phyloP scores from a whole-genome alignment of 768 basidiomycete species.

The Hemileccinum impolitum region DNA sequence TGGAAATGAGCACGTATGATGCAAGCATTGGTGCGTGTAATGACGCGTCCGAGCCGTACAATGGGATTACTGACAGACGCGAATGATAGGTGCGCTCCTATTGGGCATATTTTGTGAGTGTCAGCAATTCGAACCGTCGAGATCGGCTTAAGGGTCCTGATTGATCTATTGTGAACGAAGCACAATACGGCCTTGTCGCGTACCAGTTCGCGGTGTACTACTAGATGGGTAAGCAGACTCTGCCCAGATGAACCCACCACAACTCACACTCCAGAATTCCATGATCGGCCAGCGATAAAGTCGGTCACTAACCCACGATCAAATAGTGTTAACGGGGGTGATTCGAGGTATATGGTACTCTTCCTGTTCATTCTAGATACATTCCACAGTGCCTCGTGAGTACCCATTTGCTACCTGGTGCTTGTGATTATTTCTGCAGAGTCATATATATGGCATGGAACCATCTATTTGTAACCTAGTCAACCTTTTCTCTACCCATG shows the following conservation, averaged over 20 bases:
- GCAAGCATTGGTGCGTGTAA: neutral
- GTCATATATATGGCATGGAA: conserved; percentile 13
- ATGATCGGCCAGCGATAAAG: conserved; percentile 7
- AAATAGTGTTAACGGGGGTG: neutral
- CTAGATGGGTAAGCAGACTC: conserved; percentile 14
- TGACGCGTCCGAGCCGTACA: neutral
- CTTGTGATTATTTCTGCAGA: neutral
- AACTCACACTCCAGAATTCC: neutral
- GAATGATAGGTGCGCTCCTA: conserved; percentile 9
- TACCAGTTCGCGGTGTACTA: conserved; percentile 41
- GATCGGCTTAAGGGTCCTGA: neutral
- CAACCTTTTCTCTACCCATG: neutral
- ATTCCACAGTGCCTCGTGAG: conserved; percentile 16
- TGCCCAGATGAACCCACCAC: too few species aligned
- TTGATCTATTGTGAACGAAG: conserved; percentile 3
- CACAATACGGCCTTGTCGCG: conserved; percentile 35
- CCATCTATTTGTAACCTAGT: conserved; percentile 4
- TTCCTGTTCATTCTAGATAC: conserved; percentile 13
- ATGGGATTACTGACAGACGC: neutral
- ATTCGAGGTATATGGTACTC: conserved; percentile 7
- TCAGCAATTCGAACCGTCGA: neutral
- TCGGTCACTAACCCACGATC: neutral
- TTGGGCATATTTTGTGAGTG: conserved; percentile 4
- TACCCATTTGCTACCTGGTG: neutral
- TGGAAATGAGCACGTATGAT: neutral